Base-by-base conservation (phyloP, 192 early-diverging fungal genomes). In the Backusella parvicylindrica region DNA sequence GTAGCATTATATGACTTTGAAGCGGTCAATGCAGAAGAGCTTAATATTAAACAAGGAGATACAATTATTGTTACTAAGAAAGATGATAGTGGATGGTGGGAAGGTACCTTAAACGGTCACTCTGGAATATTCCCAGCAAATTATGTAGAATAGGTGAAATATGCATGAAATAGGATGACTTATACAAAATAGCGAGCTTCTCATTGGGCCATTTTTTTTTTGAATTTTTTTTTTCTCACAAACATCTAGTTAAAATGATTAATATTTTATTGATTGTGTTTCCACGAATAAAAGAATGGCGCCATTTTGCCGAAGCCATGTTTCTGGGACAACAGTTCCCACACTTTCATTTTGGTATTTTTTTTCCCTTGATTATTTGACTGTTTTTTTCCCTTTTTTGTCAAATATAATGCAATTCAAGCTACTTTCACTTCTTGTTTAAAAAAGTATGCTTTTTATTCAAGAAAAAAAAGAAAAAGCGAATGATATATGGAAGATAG, bases 31-130 rank as follows among this genome's bases (percentile, higher is more conserved):
- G 76, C 74, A 37, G 83, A 86, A 32, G 88, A 89, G 64, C 73
- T 89, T 12, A 78, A 83, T 9, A 79, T 89, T 37, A 81, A 68
- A 16, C 73, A 84, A 74, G 83, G 83, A 0, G 88, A 89, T 32
- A 71, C 75, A 3, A 84, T 89, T 53, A 38, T 77, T 3, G 76
- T 89, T 6, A 86, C 81, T 3, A 85, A 81, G 33, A 82, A 77
- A 30, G 84, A 86, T 65, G 83, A 85, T 50, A 86, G 77, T 21
- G 86, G 86, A 2, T 89, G 88, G 88, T 89, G 86, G 86, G 82
- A 89, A 81, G 88, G 88, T 86, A 84, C 69, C 36, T 36, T 47
- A 26, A 41, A 40, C 41, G 56, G 60, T n/a, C 53, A 65, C 2
- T 23, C 60, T 21, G 72, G 72, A 64, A 73, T 73, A 40, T 73